Base-by-base conservation (phyloP, 345 rosid genomes). In the Salix arbutifolia region DNA sequence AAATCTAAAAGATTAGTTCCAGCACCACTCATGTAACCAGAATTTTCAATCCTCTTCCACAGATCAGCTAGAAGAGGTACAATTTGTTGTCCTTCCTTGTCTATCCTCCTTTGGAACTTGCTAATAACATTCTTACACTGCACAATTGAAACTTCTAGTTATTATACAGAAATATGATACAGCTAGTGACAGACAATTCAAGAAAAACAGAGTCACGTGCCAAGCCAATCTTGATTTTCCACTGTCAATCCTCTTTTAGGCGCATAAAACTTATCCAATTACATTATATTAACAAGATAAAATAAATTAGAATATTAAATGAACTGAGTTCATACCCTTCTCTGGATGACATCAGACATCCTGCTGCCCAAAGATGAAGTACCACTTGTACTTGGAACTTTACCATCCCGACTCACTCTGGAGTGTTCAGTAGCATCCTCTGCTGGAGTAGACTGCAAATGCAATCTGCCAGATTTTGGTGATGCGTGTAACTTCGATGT, bases 21-120 rank as follows among this genome's bases (percentile, higher is more conserved):
- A 58, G 85, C 88, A 81, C 91, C 91, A 84, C 92, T 85, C 75
- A 78, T 79, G 83, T 85, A 79, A 78, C 89, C 87, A 69, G 90
- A 78, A 83, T 81, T 90, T 85, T 88, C 96, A 71, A 88, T 89
- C 87, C 88, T 89, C 85, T 86, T 96, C 99, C 99, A 96, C 74
- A 96, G 78, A 83, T 88, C 89, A 9, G 97, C 89, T 77, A 96
- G 85, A 83, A 94, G 89, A 58, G 99, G 99, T 69, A 94, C 92
- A 81, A 96, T 92, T 71, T 92, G 94, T 80, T 88, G 94, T 68
- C 99, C 99, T 87, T 96, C 98, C 85, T 94, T 96, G 66, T 86
- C 94, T 28, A 96, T 86, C 83, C 93, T 91, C 82, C 93, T 89
- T 78, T 91, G 97, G 68, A 96, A 91, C 91, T 96, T 96, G 91